Evolutionary conservation across 2,329 filamentous ascomycete species (phyloP).

Genomic region (Metarhizium humberi): DNA sequence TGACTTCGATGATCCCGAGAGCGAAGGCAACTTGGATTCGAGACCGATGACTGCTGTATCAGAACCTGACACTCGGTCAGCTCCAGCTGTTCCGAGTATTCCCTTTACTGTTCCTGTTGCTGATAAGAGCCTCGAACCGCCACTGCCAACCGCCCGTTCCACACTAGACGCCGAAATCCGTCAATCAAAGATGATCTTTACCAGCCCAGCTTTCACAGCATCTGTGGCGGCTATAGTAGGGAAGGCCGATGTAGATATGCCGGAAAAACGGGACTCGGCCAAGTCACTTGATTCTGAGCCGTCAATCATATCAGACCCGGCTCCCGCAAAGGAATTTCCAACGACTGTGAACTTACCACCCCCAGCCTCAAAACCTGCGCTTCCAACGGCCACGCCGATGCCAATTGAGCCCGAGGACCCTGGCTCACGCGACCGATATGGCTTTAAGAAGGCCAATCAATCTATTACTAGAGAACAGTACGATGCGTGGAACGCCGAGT

Average conservation of each 20-base stretch:
- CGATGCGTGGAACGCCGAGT: conserved; percentile 69
- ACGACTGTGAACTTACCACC: conserved; percentile 1
- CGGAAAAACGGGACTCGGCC: conserved; percentile 41
- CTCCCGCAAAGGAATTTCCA: conserved; percentile 6
- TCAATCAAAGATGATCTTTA: conserved; percentile 31
- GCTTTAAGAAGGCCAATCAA: conserved; percentile 81
- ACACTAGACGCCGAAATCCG: conserved; percentile 28
- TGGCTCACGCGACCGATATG: conserved; percentile 66
- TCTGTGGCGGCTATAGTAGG: conserved; percentile 29
- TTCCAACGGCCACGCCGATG: conserved; percentile 17
- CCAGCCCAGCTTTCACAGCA: conserved; percentile 26
- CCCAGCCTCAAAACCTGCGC: conserved; percentile 8
- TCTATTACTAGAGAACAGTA: conserved; percentile 70
- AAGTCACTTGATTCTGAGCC: conserved; percentile 34
- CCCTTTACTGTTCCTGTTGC: conserved; percentile 7
- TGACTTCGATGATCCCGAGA: conserved; percentile 10
- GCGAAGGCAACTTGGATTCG: conserved; percentile 1
- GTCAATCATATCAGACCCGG: conserved; percentile 17
- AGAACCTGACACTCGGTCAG: not conserved
- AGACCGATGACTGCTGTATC: conserved; percentile 8
- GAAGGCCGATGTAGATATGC: conserved; percentile 16
- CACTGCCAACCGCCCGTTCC: conserved; percentile 14
- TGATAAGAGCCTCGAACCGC: conserved; percentile 10
- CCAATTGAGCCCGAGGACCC: conserved; percentile 37
- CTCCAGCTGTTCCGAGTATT: not conserved